Base-by-base conservation (phyloP, 139 green algal species). In the Coelastrella sp. region DNA sequence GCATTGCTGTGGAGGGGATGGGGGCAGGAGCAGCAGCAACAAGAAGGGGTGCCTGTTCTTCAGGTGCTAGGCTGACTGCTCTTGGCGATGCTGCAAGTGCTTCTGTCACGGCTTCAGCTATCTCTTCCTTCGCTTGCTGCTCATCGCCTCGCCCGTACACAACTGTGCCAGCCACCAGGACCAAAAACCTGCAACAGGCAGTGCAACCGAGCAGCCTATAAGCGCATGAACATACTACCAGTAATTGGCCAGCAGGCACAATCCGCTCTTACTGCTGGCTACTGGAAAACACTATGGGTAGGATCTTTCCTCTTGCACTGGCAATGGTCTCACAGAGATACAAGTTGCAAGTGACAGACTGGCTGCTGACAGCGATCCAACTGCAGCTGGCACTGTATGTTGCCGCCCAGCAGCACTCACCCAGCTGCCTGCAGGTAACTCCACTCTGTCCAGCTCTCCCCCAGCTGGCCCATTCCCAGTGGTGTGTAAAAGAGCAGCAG, bases 401-500 rank as follows among this genome's bases (percentile, higher is more conserved):
- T 65, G 7, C 76, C n/a, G 76, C 27, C 9, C 24, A 58, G n/a
- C 74, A 59, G 8, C 22, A 82, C 89, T 85, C 73, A 92, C 89
- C 89, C 89, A n/a, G 73, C 66, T 66, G 90, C 89, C 84, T 97
- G 95, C 81, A 97, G 85, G 81, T 86, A 94, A 8, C 88, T 94
- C 92, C 94, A 97, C 0, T 76, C 17, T 22, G 75, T 94, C 94
- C 93, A 96, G 4, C 56, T 74, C 93, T 97, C 95, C 0, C 95
- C 95, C 72, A 96, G 88, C 79, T 89, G 80, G 19, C 91, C 92
- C 81, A 91, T 73, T 25, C 90, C 89, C 66, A 93, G 74, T 12
- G 89, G 92, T 8, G 88, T 90, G 94, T 97, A 97, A 92, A 93
- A 96, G 74, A 96, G 92, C 58, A 89, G 17, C 84, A 96, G 90